Evolutionary conservation across 306 rosid species (phyloP), one percentile per base, ranked within the genome.

Genomic region (Vicia villosa): DNA sequence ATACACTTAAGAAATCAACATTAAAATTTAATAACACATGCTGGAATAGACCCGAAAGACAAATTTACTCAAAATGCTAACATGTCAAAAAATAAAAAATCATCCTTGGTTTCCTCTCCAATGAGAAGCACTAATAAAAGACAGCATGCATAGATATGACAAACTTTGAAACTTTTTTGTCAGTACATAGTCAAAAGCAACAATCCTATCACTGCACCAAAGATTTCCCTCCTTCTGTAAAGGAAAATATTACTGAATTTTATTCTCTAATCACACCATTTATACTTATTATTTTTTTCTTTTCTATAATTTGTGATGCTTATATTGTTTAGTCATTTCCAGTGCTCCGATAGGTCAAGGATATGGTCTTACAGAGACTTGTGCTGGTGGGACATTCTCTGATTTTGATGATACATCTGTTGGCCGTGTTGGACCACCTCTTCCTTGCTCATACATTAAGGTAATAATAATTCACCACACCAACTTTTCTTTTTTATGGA

Each of bases 271-370:
- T 22, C 19, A 21, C 47, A 57, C 41, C 9, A 16, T 11, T 60
- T 63, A 5, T 57, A 16, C 26, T 36, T 69, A 62, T 62, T 37
- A 7, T 32, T 38, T 58, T 58, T 63, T 34, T 66, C 19, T 13
- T 17, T 28, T 26, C 68, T 43, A 28, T 16, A 3, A 38, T 77
- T 57, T 51, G 45, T 66, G 65, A 52, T 60, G 38, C 22, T 51
- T 52, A 75, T 74, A 78, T 70, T 73, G 55, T 73, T 30, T 65
- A 73, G 36, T 76, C 76, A 49, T 80, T 66, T 77, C 32, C 96
- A 94, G 99, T 81, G 78, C 89, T 72, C 86, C 96, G 47, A 94
- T 94, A 56, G 99, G 97, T 50, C 99, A 91, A 89, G 99, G 96
- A 42, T 94, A 94, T 79, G 99, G 99, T 74, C 99, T 94, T 69